A percentile compares a stretch with the other conserved stretches of the same genome.
Conservation (phyloP, 2,329 filamentous ascomycete genomes). For the Verticillium klebahnii region DNA sequence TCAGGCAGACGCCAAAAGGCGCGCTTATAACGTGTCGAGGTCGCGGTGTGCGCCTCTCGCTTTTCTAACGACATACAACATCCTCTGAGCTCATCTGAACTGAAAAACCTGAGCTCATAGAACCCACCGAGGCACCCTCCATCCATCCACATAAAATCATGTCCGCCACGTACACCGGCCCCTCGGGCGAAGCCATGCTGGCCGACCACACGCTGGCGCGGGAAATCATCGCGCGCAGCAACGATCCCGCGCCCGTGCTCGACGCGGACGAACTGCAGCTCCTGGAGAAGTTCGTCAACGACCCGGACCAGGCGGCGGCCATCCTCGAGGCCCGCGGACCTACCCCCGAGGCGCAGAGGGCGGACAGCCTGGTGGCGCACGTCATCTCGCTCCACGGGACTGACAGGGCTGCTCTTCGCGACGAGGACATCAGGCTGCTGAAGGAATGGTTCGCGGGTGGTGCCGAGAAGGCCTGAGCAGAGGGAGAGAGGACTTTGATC, state of each 20-base stretch:
- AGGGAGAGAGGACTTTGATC: neutral
- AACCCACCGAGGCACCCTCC: neutral
- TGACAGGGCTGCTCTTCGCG: conserved; percentile 4
- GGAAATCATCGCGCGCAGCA: conserved; percentile 13
- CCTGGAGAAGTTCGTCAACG: conserved; percentile 5
- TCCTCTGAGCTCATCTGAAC: too few relatives aligned
- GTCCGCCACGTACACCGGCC: conserved; percentile 10
- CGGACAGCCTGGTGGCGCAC: conserved; percentile 8
- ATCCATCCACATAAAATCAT: neutral
- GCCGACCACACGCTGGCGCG: conserved; percentile 10
- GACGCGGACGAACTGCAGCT: conserved; percentile 8
- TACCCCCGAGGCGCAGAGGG: neutral
- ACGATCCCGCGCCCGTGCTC: conserved; percentile 6
- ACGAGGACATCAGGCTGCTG: conserved; percentile 8
- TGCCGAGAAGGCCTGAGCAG: neutral
- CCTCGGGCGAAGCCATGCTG: conserved; percentile 10
- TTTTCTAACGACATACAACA: neutral
- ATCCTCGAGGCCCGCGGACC: conserved; percentile 3
- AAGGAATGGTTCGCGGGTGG: conserved; percentile 10
- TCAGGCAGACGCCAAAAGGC: neutral
- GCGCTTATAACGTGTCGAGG: neutral
- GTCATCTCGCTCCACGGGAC: conserved; percentile 9
- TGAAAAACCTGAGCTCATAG: neutral
- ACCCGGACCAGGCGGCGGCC: neutral
- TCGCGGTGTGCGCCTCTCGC: neutral